Conservation (phyloP, 352 stramenopile genomes). For the Elongisporangium senticosum region DNA sequence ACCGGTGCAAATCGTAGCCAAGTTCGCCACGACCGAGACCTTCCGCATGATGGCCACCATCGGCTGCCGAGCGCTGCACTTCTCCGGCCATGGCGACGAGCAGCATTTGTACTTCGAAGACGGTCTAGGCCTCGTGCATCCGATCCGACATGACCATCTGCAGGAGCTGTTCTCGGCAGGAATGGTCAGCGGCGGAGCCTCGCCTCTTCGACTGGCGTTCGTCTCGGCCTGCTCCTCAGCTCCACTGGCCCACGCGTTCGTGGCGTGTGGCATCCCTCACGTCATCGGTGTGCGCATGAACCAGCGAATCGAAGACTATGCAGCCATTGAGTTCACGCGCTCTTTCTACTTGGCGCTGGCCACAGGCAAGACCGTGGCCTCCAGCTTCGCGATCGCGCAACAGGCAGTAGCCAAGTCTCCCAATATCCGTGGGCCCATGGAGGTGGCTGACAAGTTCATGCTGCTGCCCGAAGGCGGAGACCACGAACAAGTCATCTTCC, state of each 20-base stretch:
- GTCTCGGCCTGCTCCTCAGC: conserved; percentile 45
- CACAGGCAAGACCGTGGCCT: conserved; percentile 33
- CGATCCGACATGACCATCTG: conserved; percentile 32
- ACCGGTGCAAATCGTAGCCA: conserved; percentile 79
- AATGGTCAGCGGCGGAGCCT: conserved; percentile 6
- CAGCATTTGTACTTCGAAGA: conserved; percentile 89
- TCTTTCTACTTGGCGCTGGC: conserved; percentile 49
- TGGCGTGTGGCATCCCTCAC: conserved; percentile 68
- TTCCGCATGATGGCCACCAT: conserved; percentile 81
- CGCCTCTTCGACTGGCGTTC: conserved; percentile 33
- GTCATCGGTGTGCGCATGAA: conserved; percentile 70
- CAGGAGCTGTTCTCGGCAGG: conserved; percentile 33
- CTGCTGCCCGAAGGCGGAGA: conserved; percentile 38
- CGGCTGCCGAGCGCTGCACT: conserved; percentile 83
- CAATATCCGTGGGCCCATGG: conserved; percentile 31
- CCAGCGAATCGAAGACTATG: conserved; percentile 57
- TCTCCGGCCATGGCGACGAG: conserved; percentile 87
- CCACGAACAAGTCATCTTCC: conserved; percentile 50
- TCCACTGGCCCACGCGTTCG: conserved; percentile 54
- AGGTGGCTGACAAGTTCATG: conserved; percentile 41
- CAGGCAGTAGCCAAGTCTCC: conserved; percentile 37
- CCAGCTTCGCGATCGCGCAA: conserved; percentile 38
- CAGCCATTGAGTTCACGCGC: conserved; percentile 53
- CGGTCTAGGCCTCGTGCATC: conserved; percentile 44
- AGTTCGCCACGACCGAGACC: conserved; percentile 84